Conservation (phyloP, 2,329 filamentous ascomycete species). For the Aureobasidium sp. region DNA sequence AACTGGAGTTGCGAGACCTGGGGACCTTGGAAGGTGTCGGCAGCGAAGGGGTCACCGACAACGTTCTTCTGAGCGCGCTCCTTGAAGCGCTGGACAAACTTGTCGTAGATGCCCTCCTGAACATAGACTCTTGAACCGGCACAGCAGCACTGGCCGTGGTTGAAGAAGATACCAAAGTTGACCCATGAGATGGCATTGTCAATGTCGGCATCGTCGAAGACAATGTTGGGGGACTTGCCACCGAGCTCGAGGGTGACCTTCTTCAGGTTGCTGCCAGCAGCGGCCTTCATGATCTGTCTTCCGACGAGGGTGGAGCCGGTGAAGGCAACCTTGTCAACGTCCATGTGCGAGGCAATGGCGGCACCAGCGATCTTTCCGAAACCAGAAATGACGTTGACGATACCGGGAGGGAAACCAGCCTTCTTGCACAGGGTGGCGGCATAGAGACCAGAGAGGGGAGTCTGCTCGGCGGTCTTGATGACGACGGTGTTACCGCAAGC, state of each 20-base stretch:
- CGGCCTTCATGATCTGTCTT: slow-evolving; percentile 72
- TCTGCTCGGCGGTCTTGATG: slow-evolving; percentile 71
- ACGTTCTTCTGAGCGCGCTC: slow-evolving; percentile 65
- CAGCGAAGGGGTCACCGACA: slow-evolving; percentile 74
- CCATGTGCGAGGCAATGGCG: slow-evolving; percentile 68
- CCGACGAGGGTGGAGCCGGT: slow-evolving; percentile 70
- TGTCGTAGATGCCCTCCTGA: slow-evolving; percentile 79
- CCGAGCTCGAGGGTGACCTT: slow-evolving; percentile 76
- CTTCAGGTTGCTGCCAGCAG: slow-evolving; percentile 70
- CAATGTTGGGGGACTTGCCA: slow-evolving; percentile 74
- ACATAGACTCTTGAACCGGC: slow-evolving; percentile 80
- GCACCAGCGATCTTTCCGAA: slow-evolving; percentile 74
- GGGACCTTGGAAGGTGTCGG: slow-evolving; percentile 79
- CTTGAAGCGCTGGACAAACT: slow-evolving; percentile 77
- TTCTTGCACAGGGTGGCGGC: slow-evolving; percentile 62
- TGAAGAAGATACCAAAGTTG: slow-evolving; percentile 56
- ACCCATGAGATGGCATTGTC: slow-evolving; percentile 72
- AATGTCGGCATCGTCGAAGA: slow-evolving; percentile 71
- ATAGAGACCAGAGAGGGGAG: slow-evolving; percentile 61
- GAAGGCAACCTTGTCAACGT: slow-evolving; percentile 77
- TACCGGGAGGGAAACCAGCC: slow-evolving; percentile 71
- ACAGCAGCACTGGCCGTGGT: slow-evolving; percentile 59
- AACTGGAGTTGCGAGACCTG: slow-evolving; percentile 81
- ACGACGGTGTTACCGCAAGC: slow-evolving; percentile 66
- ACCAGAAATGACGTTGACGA: slow-evolving; percentile 70